A percentile compares a stretch with the other conserved stretches of the same genome.
Conservation (phyloP, 139 green algal species). For the Chlorella sp. region DNA sequence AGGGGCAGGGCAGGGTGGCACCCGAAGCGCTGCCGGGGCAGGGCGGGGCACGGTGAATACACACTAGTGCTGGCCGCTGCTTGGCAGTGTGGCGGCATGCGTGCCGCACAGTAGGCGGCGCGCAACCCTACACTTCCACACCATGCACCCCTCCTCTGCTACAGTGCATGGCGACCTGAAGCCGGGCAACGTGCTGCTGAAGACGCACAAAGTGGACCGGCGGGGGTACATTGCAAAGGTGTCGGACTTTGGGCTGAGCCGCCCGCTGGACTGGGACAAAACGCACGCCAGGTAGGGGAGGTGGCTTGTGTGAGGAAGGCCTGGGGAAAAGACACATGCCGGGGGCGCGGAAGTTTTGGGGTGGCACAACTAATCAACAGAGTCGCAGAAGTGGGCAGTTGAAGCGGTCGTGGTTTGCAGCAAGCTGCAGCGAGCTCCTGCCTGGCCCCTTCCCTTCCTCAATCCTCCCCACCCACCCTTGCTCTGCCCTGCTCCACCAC, state of each 20-base stretch:
- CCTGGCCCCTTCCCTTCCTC: not conserved
- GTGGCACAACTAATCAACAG: not conserved
- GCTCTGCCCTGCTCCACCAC: not conserved
- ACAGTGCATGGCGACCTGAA: conserved; percentile 47
- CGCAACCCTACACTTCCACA: no score
- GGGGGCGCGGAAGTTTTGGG: no score
- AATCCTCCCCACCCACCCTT: not conserved
- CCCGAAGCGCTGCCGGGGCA: no score
- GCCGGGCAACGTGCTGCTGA: conserved; percentile 69
- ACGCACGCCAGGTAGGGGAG: not conserved
- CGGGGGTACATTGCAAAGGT: conserved; percentile 64
- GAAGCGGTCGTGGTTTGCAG: not conserved
- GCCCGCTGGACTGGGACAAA: conserved; percentile 1
- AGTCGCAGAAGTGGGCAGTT: no score
- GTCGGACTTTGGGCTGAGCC: conserved; percentile 62
- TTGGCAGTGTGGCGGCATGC: not conserved
- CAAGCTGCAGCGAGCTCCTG: not conserved
- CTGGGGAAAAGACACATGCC: not conserved
- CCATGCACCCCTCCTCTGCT: not conserved
- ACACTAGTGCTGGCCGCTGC: no score
- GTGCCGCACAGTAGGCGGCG: no score
- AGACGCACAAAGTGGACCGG: conserved; percentile 58
- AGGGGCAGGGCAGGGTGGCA: no score
- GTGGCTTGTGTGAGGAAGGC: no score
- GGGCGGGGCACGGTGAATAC: no score